Base-by-base conservation (phyloP, 2,329 filamentous ascomycete genomes). In the Daldinia sp. region DNA sequence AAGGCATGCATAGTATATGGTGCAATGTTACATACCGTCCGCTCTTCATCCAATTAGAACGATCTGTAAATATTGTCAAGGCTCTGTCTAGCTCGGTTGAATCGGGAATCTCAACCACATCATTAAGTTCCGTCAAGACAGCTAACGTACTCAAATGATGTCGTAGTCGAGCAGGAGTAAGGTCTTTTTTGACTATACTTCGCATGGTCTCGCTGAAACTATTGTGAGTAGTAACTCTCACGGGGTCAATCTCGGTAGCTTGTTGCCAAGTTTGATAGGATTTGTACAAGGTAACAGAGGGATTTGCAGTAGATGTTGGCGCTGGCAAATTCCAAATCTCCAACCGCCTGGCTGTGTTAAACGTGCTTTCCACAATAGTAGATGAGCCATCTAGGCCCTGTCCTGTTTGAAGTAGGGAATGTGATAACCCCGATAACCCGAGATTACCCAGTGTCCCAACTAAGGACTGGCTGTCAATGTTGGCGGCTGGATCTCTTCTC, bases 241-340 rank as follows among this genome's bases (percentile, higher is more conserved):
- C 87, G 7, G 85, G 80, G 1, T 77, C 67, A 12, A 88, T 77
- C 55, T 89, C 87, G 9, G 85, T 83, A 2, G 90, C 89, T 70
- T 89, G 89, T 75, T 93, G 88, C 67, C 98, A 85, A 23, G 89
- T 88, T 77, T 97, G 93, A 66, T 97, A 94, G 0, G 90, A 89
- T 74, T 90, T 92, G 81, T 97, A 98, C 0, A 95, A 83, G 0
- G 88, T 90, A 2, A 91, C 89, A 1, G 90, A 85, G 62, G 91
- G 88, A 33, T 88, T 90, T 12, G 86, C 83, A 55, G 86, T 87
- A 2, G 85, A 81, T 6, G 85, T 83, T 0, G 94, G 92, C 0
- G 90, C 89, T 13, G 93, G 92, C 20, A 98, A 85, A 77, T 98
- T 94, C 96, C 96, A 99, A 75, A 95, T 91, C 73, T 96, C 94